Base-by-base conservation (phyloP, 2,329 filamentous ascomycete genomes). In the Phyllosticta ampelicida region DNA sequence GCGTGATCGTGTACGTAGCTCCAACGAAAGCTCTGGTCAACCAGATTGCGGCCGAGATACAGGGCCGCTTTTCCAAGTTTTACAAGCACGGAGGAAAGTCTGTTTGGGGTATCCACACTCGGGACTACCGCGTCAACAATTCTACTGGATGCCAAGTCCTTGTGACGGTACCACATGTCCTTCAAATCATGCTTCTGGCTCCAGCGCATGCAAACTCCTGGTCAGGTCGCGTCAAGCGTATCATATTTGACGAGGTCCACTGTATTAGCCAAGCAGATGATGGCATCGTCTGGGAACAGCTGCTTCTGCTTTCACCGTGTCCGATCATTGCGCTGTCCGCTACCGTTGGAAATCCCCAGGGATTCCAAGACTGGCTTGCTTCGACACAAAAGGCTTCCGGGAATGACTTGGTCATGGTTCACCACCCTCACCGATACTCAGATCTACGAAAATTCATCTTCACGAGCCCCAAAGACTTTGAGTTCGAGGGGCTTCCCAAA, bases 241-340 rank as follows among this genome's bases (percentile, higher is more conserved):
- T 91, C 66, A 89, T 91, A 54, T 91, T 91, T 60, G 87, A 92
- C 65, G 87, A 92, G 71, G 84, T 91, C 1, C 87, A 92, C 67
- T 89, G 82, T 30, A 91, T 92, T 60, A 86, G 87, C 0, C 84
- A 90, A 67, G 80, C 84, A 0, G 85, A 90, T 8, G 87, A 91
- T 63, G 87, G 87, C 55, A 74, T 90, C 1, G 77, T 90, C 2
- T 92, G 86, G 87, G 87, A 92, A 65, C 87, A 91, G 66, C 75
- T 92, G 3, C 74, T 91, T 1, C 77, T 91, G 1, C 77, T 89
- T 61, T 81, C 86, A 0, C 86, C 86, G 1, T 91, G 86, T 63
- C 87, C 86, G 0, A 87, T 92, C 54, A 86, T 91, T 62, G 87
- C 87, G 0, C 77, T 92, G 1, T 91, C 87, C 1, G 88, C 87